These are phyloP conservation scores for Tylopilus intermedius DNA, from an alignment of 768 basidiomycete genomes.

Conservation along the genomic window DNA sequence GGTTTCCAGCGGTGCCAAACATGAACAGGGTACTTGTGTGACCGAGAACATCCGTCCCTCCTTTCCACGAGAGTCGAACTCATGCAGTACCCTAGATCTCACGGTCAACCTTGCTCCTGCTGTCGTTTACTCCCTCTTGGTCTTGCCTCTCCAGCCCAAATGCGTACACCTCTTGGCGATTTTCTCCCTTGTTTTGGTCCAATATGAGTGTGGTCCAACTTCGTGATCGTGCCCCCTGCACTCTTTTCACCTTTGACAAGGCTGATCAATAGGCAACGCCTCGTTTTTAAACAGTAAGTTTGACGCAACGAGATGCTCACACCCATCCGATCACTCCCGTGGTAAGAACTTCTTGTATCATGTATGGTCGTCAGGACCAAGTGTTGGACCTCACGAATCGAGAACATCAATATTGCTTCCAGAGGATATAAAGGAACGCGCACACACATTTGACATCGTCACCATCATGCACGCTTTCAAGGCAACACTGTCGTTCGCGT, in stretches of 20 bases:
- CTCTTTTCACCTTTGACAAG: no score
- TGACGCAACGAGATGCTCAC: no score
- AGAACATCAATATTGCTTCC: no score
- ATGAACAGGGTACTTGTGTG: not conserved
- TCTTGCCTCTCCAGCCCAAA: no score
- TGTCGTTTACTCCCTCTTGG: no score
- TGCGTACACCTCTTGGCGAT: no score
- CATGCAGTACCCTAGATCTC: not conserved
- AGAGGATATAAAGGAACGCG: slow-evolving; percentile 15
- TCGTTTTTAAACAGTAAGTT: not conserved
- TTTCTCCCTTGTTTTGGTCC: not conserved
- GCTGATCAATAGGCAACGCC: no score
- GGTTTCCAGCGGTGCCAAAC: not conserved
- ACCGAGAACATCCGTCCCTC: not conserved
- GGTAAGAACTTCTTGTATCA: not conserved
- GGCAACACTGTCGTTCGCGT: slow-evolving; percentile 11
- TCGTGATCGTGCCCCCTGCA: not conserved
- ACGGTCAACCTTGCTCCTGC: no score
- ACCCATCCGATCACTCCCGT: not conserved
- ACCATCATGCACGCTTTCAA: slow-evolving; percentile 16
- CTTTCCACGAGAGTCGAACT: not conserved
- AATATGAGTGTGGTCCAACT: not conserved
- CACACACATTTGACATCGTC: not conserved
- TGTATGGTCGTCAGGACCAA: not conserved
- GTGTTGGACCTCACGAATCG: no score